Percentiles rank a stretch among this genome's conserved stretches.
Evolutionary conservation across 371 early-diverging fungal species (phyloP).

Genomic region (Capillidium rhysosporum): DNA sequence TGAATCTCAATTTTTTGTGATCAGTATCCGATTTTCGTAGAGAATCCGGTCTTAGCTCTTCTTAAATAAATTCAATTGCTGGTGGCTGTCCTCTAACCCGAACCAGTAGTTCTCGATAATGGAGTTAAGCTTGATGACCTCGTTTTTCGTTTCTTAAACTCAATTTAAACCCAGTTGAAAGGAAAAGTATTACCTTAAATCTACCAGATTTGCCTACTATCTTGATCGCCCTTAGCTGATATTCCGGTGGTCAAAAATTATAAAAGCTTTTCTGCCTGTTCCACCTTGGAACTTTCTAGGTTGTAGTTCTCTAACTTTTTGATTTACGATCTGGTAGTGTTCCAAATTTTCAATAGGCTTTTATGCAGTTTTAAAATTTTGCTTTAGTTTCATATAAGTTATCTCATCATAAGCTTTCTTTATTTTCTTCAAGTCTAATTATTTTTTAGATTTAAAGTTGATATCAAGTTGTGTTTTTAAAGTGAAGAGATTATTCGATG

Average conservation of each 20-base stretch:
- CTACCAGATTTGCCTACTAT: conserved; percentile 86
- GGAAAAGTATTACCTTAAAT: conserved; percentile 29
- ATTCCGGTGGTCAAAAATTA: conserved; percentile 86
- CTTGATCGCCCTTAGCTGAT: conserved; percentile 75
- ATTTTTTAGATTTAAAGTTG: conserved; percentile 55
- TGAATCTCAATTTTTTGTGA: conserved; percentile 13
- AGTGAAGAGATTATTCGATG: conserved; percentile 51
- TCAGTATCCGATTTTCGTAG: conserved; percentile 10
- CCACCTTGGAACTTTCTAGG: conserved; percentile 35
- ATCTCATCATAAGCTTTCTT: not conserved
- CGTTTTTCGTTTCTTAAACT: conserved; percentile 5
- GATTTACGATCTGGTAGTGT: conserved; percentile 24
- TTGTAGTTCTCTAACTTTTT: conserved; percentile 22
- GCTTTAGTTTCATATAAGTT: not conserved
- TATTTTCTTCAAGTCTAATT: conserved; percentile 14
- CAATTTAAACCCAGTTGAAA: not conserved
- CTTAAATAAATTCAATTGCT: conserved; percentile 35
- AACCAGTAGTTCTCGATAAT: conserved; percentile 14
- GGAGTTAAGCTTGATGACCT: conserved; percentile 12
- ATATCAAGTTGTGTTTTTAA: conserved; percentile 61
- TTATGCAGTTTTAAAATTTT: not conserved
- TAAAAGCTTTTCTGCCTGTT: conserved; percentile 60
- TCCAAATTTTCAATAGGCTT: conserved; percentile 10
- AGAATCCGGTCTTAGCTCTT: not conserved
- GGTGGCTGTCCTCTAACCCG: conserved; percentile 16